A percentile compares a stretch with the other conserved stretches of the same genome.
These are phyloP conservation scores for Ramaria sp. DNA, from an alignment of 768 basidiomycete genomes.

Conservation along the genomic window DNA sequence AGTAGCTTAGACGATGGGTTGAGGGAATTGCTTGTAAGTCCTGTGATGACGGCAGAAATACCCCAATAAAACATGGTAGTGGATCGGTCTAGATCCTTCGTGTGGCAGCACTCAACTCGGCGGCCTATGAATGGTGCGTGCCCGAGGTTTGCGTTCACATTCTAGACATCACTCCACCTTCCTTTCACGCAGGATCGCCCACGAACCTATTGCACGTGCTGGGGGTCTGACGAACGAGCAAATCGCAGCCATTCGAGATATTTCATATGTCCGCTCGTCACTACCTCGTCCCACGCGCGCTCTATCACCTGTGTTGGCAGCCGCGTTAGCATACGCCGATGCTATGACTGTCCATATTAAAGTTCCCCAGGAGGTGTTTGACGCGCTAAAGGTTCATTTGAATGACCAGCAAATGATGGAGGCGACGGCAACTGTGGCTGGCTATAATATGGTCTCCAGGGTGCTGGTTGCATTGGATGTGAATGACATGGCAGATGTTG, in stretches of 20 bases:
- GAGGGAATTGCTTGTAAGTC: conserved; percentile 13
- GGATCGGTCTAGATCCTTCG: conserved; percentile 13
- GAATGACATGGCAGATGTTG: conserved; percentile 33
- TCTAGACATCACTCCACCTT: not conserved
- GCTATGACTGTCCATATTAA: conserved; percentile 39
- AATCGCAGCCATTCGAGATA: conserved; percentile 43
- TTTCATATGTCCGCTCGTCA: conserved; percentile 26
- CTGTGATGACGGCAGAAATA: not conserved
- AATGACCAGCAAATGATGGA: conserved; percentile 34
- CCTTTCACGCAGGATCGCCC: conserved; percentile 36
- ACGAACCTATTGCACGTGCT: conserved; percentile 37
- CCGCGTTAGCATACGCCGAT: conserved; percentile 49
- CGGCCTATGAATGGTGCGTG: conserved; percentile 16
- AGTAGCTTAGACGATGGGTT: conserved; percentile 12
- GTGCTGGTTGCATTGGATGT: conserved; percentile 53
- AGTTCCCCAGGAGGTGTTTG: conserved; percentile 31
- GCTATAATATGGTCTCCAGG: conserved; percentile 64
- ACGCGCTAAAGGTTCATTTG: conserved; percentile 30
- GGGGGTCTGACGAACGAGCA: conserved; percentile 43
- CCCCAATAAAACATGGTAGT: not conserved
- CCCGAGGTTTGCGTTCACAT: not conserved
- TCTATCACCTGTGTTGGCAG: conserved; percentile 36
- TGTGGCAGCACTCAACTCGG: conserved; percentile 15
- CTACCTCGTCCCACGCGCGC: conserved; percentile 14
- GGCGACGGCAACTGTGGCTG: conserved; percentile 34